Evolutionary conservation across 495 filamentous ascomycete species (phyloP).

Genomic region (Clohesyomyces aquaticus): DNA sequence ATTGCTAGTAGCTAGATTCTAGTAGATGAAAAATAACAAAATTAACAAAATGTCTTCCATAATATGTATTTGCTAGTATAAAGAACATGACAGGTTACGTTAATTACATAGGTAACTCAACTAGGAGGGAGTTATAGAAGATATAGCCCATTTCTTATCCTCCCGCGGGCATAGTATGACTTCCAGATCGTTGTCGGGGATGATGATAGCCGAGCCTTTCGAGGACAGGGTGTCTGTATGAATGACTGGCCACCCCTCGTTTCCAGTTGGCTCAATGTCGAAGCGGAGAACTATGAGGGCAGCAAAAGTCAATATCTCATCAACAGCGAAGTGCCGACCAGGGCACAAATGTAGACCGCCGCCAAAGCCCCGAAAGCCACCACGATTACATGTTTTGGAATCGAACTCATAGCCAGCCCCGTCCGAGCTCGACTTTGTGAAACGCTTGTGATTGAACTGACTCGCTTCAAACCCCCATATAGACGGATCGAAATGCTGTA

Average conservation of each 20-base stretch:
- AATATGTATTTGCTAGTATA: too few relatives aligned
- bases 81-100: too few relatives aligned
- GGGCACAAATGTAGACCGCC: slow-evolving; percentile 51
- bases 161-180: slow-evolving; percentile 8
- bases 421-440: slow-evolving; percentile 6
- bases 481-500: slow-evolving; percentile 11
- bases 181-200: neutral
- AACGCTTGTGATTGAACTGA: slow-evolving; percentile 14
- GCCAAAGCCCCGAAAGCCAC: slow-evolving; percentile 50
- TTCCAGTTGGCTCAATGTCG: slow-evolving; percentile 46
- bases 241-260: slow-evolving; percentile 8
- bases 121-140: neutral
- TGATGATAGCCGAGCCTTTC: slow-evolving; percentile 4
- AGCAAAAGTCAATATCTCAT: slow-evolving; percentile 48
- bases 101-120: neutral
- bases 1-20: too few relatives aligned
- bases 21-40: too few relatives aligned
- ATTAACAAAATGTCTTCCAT: too few relatives aligned
- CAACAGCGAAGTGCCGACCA: slow-evolving; percentile 53
- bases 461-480: slow-evolving; percentile 20
- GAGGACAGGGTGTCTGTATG: slow-evolving; percentile 3
- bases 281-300: slow-evolving; percentile 50
- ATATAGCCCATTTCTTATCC: slow-evolving; percentile 2
- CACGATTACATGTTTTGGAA: slow-evolving; percentile 1
- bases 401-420: neutral